Evolutionary conservation across 345 rosid genomes (phyloP).

Genomic region (Erodium maritimum): DNA sequence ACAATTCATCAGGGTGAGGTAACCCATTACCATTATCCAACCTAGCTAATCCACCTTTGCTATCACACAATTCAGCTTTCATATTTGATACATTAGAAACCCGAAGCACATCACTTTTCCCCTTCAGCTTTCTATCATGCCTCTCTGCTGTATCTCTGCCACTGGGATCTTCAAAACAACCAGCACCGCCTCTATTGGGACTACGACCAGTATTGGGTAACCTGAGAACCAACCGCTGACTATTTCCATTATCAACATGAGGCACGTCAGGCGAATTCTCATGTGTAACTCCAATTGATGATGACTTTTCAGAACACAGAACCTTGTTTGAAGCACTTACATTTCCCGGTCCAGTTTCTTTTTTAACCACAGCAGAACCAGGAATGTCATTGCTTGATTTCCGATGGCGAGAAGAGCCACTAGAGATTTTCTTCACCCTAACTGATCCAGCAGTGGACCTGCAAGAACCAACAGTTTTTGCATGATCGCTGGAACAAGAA

Average conservation of each 20-base stretch:
- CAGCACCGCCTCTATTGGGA: slow-evolving; percentile 57
- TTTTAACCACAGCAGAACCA: slow-evolving; percentile 12
- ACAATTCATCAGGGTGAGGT: slow-evolving; percentile 34
- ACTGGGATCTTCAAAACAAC: slow-evolving; percentile 51
- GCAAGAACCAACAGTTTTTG: slow-evolving; percentile 38
- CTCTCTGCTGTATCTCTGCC: slow-evolving; percentile 49
- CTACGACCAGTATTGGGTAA: slow-evolving; percentile 62
- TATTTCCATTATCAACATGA: slow-evolving; percentile 34
- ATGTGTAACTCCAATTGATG: slow-evolving; percentile 30
- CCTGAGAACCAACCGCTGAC: slow-evolving; percentile 62
- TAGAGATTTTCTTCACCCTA: slow-evolving; percentile 20
- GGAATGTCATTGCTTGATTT: slow-evolving; percentile 48
- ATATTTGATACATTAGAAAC: slow-evolving; percentile 25
- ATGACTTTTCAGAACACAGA: slow-evolving; percentile 41
- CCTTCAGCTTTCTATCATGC: slow-evolving; percentile 34
- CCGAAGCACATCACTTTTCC: slow-evolving; percentile 31
- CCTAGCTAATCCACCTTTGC: slow-evolving; percentile 34
- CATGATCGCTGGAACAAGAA: slow-evolving; percentile 58
- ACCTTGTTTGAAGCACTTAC: slow-evolving; percentile 42
- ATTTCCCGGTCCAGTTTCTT: slow-evolving; percentile 16
- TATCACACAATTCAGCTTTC: slow-evolving; percentile 53
- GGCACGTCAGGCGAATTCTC: slow-evolving; percentile 45
- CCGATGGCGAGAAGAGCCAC: slow-evolving; percentile 41
- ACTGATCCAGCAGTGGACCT: slow-evolving; percentile 47
- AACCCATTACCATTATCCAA: slow-evolving; percentile 45